Evolutionary conservation across 495 filamentous ascomycete genomes (phyloP), one percentile per base, ranked within the genome.

Genomic region (Clohesyomyces aquaticus): DNA sequence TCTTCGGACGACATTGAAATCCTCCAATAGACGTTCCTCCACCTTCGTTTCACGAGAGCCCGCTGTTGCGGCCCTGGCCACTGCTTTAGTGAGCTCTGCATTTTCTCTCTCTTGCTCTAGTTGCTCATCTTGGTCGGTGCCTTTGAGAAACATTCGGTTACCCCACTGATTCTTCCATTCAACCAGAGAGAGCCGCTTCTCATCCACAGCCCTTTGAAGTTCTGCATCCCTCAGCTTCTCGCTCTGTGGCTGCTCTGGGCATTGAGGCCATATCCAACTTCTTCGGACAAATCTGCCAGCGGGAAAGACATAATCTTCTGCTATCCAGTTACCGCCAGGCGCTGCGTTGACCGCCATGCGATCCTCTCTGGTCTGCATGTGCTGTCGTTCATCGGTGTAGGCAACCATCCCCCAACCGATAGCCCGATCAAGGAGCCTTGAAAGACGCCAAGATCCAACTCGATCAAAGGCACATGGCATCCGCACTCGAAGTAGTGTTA

Each of bases 381-480:
- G 60, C 26, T 63, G 60, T 26, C 60, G 50, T 19, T 63, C 60
- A 25, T 63, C 60, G 25, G 60, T 63, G 27, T 63, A 35, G 9
- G 43, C 41, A 14, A 55, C 14, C 60, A 63, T 63, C 2, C 23
- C 1, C 60, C 60, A 63, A 23, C 60, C 60, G 4, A 63, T 19
- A 6, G 48, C 18, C 26, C 29, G 32, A 26, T 61, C 38, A 1
- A 67, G 52, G 6, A 67, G 59, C 27, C 38, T 50, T 26, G 65
- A 58, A 1, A 67, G 53, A 6, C 65, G 58, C 50, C 46, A 67
- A 6, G 51, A 62, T 3, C 65, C 53, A 16, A 62, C 47, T 21
- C 29, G 22, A 23, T 63, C 58, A 38, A 67, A 58, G 41, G 18
- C 51, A 9, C 51, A 23, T 1, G 65, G 65, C 65, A 67, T 67